A percentile compares a stretch with the other conserved stretches of the same genome.
Conservation (phyloP, 352 stramenopile species). For the Pilasporangium apinafurcum region DNA sequence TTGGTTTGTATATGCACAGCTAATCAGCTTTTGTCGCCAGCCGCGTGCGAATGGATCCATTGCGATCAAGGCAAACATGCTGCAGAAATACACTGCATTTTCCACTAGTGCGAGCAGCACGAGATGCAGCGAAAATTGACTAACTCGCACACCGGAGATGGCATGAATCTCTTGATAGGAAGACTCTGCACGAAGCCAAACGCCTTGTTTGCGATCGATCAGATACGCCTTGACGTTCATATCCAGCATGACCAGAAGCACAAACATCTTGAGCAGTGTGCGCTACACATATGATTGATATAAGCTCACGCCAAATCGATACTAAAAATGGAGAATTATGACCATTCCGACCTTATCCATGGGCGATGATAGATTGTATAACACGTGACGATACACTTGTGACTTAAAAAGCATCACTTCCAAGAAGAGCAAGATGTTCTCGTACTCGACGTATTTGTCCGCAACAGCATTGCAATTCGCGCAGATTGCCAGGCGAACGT, state of each 20-base stretch:
- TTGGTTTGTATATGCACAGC: no score
- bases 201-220: conserved; percentile 53
- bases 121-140: conserved; percentile 75
- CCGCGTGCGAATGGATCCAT: conserved; percentile 42
- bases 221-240: conserved; percentile 86
- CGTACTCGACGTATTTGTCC: conserved; percentile 88
- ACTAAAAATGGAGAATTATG: no score
- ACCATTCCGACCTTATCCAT: conserved; percentile 23
- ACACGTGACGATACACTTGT: conserved; percentile 82
- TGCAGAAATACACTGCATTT: conserved; percentile 55
- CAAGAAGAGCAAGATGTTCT: conserved; percentile 78
- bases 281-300: conserved; percentile 11
- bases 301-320: no score
- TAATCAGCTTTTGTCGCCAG: conserved; percentile 41
- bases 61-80: conserved; percentile 40
- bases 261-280: conserved; percentile 67
- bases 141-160: conserved; percentile 53
- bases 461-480: conserved; percentile 56
- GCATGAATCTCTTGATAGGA: conserved; percentile 37
- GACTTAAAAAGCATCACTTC: conserved; percentile 81
- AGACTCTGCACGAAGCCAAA: conserved; percentile 49
- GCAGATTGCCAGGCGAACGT: conserved; percentile 76
- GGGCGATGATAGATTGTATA: conserved; percentile 66
- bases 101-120: conserved; percentile 65
- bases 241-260: conserved; percentile 78